phyloP scores from a whole-genome alignment of 345 rosid genomes.

The Toxicodendron radicans region DNA sequence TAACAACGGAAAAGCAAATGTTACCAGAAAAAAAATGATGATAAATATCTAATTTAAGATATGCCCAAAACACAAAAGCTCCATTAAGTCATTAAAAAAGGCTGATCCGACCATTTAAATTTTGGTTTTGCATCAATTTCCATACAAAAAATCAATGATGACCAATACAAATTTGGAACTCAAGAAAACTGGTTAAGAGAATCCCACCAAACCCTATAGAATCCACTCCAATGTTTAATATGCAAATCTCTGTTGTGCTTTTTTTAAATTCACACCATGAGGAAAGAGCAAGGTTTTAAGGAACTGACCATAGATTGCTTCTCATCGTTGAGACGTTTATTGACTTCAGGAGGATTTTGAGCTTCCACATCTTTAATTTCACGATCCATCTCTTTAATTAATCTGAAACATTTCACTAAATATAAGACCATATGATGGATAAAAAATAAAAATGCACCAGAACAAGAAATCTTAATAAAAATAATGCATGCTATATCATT shows the following conservation, averaged over 20 bases:
- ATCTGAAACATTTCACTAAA: constrained; percentile 43
- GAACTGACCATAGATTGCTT: constrained; percentile 91
- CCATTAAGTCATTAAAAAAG: neutral
- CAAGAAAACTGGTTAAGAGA: neutral
- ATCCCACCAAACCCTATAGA: neutral
- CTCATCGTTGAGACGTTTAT: constrained; percentile 88
- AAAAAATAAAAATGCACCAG: neutral
- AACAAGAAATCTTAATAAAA: neutral
- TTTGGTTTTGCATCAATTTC: neutral
- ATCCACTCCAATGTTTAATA: neutral
- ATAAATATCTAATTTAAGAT: neutral
- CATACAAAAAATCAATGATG: neutral
- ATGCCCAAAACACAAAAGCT: neutral
- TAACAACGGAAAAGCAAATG: constrained; percentile 6
- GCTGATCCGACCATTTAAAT: neutral
- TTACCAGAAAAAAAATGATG: constrained; percentile 9
- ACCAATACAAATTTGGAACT: neutral
- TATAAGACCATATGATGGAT: neutral
- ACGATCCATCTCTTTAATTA: constrained; percentile 89
- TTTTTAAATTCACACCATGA: neutral
- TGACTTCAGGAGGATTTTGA: constrained; percentile 74
- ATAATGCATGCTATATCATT: neutral
- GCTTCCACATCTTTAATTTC: constrained; percentile 85
- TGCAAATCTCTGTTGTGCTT: neutral
- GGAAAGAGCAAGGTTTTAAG: constrained; percentile 6